Conservation (phyloP, 2,329 filamentous ascomycete genomes). For the Apiospora kogelbergensis region DNA sequence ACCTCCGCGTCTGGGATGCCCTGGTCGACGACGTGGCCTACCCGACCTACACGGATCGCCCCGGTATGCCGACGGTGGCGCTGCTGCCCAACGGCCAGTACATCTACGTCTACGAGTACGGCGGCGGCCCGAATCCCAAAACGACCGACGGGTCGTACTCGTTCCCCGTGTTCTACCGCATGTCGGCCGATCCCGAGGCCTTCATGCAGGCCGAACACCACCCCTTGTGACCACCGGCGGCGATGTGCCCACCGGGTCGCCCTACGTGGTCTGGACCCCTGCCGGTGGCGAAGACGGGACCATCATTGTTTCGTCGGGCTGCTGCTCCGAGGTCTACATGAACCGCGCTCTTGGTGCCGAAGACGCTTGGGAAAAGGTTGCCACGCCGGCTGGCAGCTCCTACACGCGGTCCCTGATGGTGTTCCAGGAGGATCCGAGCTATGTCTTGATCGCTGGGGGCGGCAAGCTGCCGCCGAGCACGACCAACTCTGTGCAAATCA, state of each 20-base stretch:
- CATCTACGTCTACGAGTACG: slow-evolving; percentile 49
- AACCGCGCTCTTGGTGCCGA: slow-evolving; percentile 31
- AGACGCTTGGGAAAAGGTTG: slow-evolving; percentile 28
- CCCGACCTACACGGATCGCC: slow-evolving; percentile 29
- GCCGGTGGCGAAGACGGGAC: slow-evolving; percentile 31
- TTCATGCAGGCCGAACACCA: slow-evolving; percentile 24
- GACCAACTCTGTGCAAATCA: slow-evolving; percentile 36
- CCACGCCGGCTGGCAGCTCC: slow-evolving; percentile 23
- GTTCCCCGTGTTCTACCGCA: slow-evolving; percentile 34
- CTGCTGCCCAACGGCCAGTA: slow-evolving; percentile 59
- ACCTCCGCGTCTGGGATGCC: slow-evolving; percentile 57
- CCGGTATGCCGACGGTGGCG: slow-evolving; percentile 48
- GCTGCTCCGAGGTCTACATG: slow-evolving; percentile 29
- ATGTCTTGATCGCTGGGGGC: slow-evolving; percentile 35
- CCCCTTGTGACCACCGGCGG: slow-evolving; percentile 24
- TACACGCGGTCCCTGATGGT: slow-evolving; percentile 29
- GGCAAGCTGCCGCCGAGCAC: slow-evolving; percentile 40
- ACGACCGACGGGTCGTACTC: slow-evolving; percentile 17
- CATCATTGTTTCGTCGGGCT: slow-evolving; percentile 32
- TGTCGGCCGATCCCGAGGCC: slow-evolving; percentile 28
- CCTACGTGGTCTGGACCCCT: slow-evolving; percentile 35
- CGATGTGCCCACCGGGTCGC: slow-evolving; percentile 28
- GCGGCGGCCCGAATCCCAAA: slow-evolving; percentile 27
- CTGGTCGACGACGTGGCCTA: slow-evolving; percentile 64
- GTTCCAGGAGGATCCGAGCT: slow-evolving; percentile 23